Evolutionary conservation across 108 stramenopile species (phyloP).

Genomic region (Skeletonema grethae): DNA sequence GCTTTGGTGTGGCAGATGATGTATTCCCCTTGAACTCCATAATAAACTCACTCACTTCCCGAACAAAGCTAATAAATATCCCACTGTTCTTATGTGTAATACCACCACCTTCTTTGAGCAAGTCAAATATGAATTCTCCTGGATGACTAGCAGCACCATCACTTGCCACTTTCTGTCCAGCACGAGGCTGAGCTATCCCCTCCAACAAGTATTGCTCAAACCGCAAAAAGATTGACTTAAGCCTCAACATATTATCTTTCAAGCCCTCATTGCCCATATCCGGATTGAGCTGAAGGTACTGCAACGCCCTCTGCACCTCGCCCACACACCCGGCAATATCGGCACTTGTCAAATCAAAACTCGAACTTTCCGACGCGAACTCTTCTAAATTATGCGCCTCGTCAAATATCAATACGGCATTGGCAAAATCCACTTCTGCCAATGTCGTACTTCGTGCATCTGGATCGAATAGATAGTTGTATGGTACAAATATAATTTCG

Average conservation of each 20-base stretch:
- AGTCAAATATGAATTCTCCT: constrained; percentile 85
- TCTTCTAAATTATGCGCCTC: constrained; percentile 99
- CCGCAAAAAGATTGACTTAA: constrained; percentile 79
- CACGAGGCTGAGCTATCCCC: constrained; percentile 12
- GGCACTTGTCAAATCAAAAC: constrained; percentile 84
- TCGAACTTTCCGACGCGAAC: constrained; percentile 92
- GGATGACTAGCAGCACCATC: constrained; percentile 50
- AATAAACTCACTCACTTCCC: constrained; percentile 67
- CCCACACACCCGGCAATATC: constrained; percentile 85
- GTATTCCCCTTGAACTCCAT: constrained; percentile 68
- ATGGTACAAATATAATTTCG: constrained; percentile 95
- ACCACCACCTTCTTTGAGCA: constrained; percentile 70
- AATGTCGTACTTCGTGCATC: constrained; percentile 72
- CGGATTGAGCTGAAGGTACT: constrained; percentile 44
- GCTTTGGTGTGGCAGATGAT: constrained; percentile 55
- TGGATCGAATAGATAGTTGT: constrained; percentile 99
- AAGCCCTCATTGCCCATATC: constrained; percentile 35
- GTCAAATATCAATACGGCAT: constrained; percentile 95
- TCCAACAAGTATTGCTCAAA: constrained; percentile 79
- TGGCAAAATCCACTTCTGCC: constrained; percentile 78
- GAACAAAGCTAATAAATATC: constrained; percentile 66
- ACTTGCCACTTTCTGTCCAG: not conserved
- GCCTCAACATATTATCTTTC: constrained; percentile 66
- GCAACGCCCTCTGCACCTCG: constrained; percentile 65
- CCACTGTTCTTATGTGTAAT: constrained; percentile 76